These are phyloP conservation scores for Aspergillus sclerotioniger DNA, from an alignment of 495 filamentous ascomycete species.

Conservation along the genomic window DNA sequence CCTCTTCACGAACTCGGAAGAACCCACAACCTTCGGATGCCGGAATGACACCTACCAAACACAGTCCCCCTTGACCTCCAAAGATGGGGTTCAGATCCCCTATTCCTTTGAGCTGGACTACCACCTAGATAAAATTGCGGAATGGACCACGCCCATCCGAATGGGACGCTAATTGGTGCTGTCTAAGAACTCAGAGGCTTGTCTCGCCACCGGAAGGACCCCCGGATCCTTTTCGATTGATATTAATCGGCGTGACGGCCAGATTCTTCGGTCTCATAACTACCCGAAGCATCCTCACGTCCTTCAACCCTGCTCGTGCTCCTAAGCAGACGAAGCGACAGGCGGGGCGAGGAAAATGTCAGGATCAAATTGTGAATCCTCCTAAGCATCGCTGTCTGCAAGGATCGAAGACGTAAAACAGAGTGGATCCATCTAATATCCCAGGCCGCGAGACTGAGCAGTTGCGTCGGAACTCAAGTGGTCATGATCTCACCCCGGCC, in stretches of 20 bases:
- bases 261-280: neutral
- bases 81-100: neutral
- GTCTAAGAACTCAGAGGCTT: neutral
- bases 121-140: neutral
- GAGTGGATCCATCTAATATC: neutral
- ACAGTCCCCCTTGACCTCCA: neutral
- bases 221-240: neutral
- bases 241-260: neutral
- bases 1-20: too few species aligned
- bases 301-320: too few species aligned
- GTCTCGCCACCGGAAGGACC: neutral
- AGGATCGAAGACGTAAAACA: neutral
- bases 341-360: neutral
- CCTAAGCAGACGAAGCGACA: neutral
- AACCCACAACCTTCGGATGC: too few species aligned
- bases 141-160: slow-evolving; percentile 1
- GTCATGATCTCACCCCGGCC: neutral
- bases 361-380: neutral
- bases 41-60: neutral
- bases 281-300: neutral
- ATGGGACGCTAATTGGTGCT: slow-evolving; percentile 4
- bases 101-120: neutral
- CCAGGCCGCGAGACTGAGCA: neutral
- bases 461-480: neutral
- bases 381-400: neutral